Percentiles rank a stretch among this genome's conserved stretches.
These are phyloP conservation scores for Apiotrichum gamsii DNA, from an alignment of 1,284 basidiomycete genomes.

Conservation along the genomic window DNA sequence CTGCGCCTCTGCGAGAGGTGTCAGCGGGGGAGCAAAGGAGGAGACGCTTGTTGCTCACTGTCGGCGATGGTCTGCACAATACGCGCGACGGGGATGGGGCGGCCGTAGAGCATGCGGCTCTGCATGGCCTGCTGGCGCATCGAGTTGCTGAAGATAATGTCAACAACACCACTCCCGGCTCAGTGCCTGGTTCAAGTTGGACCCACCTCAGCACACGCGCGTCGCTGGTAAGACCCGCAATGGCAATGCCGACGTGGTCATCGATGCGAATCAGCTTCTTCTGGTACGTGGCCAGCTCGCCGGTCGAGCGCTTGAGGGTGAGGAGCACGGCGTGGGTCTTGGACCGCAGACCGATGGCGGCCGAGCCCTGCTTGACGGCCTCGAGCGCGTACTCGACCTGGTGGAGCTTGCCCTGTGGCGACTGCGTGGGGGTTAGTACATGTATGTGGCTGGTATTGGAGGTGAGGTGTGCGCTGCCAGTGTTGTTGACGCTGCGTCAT, in stretches of 20 bases:
- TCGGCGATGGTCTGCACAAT: slow-evolving; percentile 91
- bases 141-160: slow-evolving; percentile 65
- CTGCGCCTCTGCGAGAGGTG: slow-evolving; percentile 70
- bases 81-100: slow-evolving; percentile 87
- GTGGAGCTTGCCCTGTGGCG: slow-evolving; percentile 48
- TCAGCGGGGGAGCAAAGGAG: slow-evolving; percentile 5
- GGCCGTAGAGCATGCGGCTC: slow-evolving; percentile 88
- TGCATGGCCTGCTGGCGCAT: slow-evolving; percentile 99
- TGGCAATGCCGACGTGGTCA: slow-evolving; percentile 97
- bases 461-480: too few species aligned
- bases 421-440: slow-evolving; percentile 22
- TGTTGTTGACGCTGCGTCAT: background rate
- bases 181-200: background rate
- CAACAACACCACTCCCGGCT: too few species aligned
- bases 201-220: slow-evolving; percentile 87
- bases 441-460: too few species aligned
- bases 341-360: slow-evolving; percentile 89
- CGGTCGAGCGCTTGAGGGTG: slow-evolving; percentile 96
- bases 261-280: slow-evolving; percentile 99
- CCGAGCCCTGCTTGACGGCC: slow-evolving; percentile 98
- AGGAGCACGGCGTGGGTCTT: slow-evolving; percentile 92
- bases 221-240: slow-evolving; percentile 95
- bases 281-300: slow-evolving; percentile 96
- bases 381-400: slow-evolving; percentile 99
- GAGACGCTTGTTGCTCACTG: slow-evolving; percentile 53